A percentile compares a stretch with the other conserved stretches of the same genome.
Evolutionary conservation across 2,329 filamentous ascomycete species (phyloP).

Genomic region (Chaetomium olivaceum): DNA sequence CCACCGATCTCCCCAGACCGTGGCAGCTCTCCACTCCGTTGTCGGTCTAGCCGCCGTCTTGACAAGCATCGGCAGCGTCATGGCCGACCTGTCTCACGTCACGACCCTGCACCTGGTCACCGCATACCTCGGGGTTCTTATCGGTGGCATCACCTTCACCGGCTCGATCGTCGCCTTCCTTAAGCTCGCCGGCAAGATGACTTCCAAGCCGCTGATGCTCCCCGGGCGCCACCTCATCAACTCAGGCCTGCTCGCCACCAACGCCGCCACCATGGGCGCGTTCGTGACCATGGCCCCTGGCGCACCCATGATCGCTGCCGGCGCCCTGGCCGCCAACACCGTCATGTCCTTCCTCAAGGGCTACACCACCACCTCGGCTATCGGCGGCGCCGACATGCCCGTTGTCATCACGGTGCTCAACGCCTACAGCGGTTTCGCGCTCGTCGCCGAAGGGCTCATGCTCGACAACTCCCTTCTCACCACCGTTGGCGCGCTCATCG

Average conservation of each 20-base stretch:
- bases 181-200: constrained; percentile 81
- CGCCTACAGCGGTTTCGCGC: constrained; percentile 85
- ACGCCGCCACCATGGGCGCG: constrained; percentile 79
- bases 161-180: constrained; percentile 87
- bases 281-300: constrained; percentile 82
- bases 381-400: constrained; percentile 92
- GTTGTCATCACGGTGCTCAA: constrained; percentile 90
- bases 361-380: constrained; percentile 82
- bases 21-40: constrained; percentile 85
- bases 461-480: constrained; percentile 82
- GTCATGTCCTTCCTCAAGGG: constrained; percentile 80
- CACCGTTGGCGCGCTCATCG: constrained; percentile 82
- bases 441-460: constrained; percentile 92
- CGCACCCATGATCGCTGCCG: constrained; percentile 74
- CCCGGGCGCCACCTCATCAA: constrained; percentile 78
- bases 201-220: constrained; percentile 70
- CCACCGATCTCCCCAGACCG: constrained; percentile 88
- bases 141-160: constrained; percentile 87
- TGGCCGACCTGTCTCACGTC: constrained; percentile 69
- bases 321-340: constrained; percentile 74
- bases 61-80: constrained; percentile 84
- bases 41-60: constrained; percentile 86
- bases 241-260: constrained; percentile 69
- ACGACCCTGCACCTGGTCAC: constrained; percentile 82
- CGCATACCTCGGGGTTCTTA: constrained; percentile 82